Evolutionary conservation across 1,284 basidiomycete genomes (phyloP), one percentile per base, ranked within the genome.

Genomic region (Lentinula novae-zelandiae): DNA sequence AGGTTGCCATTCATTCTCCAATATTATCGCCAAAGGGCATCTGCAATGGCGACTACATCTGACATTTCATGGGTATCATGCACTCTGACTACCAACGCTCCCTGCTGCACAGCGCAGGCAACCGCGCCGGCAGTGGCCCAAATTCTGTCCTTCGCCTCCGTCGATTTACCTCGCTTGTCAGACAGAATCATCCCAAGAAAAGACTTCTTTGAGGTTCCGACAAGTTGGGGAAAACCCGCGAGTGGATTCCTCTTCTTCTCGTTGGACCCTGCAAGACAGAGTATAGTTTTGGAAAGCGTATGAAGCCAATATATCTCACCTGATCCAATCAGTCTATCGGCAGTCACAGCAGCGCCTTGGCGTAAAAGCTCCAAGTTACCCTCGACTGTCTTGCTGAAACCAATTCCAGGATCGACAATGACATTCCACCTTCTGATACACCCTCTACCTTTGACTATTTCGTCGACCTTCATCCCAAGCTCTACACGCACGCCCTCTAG

Each of bases 351-450:
- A 0, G 74, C 67, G 1, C 88, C 79, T 40, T 82, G 67, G 6
- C 86, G 79, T 54, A 97, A 73, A 4, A 97, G 70, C 61, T 80
- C 78, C 27, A 96, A 67, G 73, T 97, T 96, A 2, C 84, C 93
- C 20, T 87, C 79, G 1, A 88, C 72, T 0, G 86, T 84, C 75
- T 99, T 99, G 70, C 96, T 96, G 71, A 98, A 99, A 5, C 97
- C 96, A 56, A 99, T 78, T 0, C 97, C 96, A 0, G 96, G 95
- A 74, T 98, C 97, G 12, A 93, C 80, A 57, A 98, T 83, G 60
- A 98, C 86, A 66, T 94, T 84, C 96, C 96, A 99, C 36, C 93
- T 75, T 58, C 92, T 81, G 4, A 99, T 76, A 7, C 95, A 94
- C 2, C 87, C 87, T 22, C 73, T 76, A 0, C 89, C 89, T 13